Percentiles rank a stretch among this genome's conserved stretches.
phyloP scores from a whole-genome alignment of 306 rosid species.

The Glycine latifolia region DNA sequence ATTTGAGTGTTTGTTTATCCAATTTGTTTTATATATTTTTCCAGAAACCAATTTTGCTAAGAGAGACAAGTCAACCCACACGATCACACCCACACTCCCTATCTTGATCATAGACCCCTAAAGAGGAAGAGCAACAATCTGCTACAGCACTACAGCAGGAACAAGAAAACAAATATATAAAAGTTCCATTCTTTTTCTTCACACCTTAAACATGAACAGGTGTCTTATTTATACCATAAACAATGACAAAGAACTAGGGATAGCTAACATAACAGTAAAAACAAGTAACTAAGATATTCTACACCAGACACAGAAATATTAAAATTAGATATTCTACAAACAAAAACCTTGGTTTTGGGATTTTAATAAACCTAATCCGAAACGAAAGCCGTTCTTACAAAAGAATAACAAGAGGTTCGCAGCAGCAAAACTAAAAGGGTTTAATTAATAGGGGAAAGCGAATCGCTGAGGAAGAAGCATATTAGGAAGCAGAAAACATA shows the following conservation, averaged over 20 bases:
- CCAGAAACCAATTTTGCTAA: neutral
- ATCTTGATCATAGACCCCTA: neutral
- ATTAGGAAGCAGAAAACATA: neutral
- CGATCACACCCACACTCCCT: neutral
- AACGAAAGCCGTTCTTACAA: neutral
- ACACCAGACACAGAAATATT: neutral
- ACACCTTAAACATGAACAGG: neutral
- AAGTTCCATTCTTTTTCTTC: no score
- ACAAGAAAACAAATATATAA: no score
- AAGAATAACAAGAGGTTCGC: neutral
- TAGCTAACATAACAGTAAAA: neutral
- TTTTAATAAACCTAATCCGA: neutral
- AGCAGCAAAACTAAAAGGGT: neutral
- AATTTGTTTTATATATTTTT: neutral
- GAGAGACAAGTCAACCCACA: neutral
- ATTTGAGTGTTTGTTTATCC: neutral
- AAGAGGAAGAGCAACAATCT: no score
- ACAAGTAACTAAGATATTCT: neutral
- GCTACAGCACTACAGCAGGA: no score
- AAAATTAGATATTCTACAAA: neutral
- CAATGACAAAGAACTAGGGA: neutral
- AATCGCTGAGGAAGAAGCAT: neutral
- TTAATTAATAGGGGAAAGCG: neutral
- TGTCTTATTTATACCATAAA: neutral
- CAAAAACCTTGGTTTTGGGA: no score